Evolutionary conservation across 495 filamentous ascomycete species (phyloP), one percentile per base, ranked within the genome.

Genomic region (Filosporella fistucella): DNA sequence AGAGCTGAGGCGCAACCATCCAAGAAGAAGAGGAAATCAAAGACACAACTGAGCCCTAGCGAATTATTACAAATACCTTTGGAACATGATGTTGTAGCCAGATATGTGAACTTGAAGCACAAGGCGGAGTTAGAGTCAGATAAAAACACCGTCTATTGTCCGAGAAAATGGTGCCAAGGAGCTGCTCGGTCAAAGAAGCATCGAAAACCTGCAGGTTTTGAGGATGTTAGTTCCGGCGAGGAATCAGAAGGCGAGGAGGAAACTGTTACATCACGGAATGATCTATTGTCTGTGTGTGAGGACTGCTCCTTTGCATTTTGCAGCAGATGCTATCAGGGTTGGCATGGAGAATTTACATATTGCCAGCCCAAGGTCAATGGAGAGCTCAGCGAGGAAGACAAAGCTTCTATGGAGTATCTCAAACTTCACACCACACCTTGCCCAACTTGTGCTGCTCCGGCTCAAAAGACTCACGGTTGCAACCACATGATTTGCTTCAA

Each of bases 401-500:
- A 85, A 44, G 88, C 88, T 1, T 87, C 86, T 3, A 70, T 90
- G 43, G 83, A 91, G 32, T 98, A 91, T 59, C 69, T 98, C 49
- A 72, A 71, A 30, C 52, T 78, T 26, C 82, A 96, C 67, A 94
- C 91, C 0, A 86, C 88, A 0, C 79, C 82, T 9, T 98, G 93
- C 60, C 93, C 93, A n/a, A 90, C 87, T 3, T 98, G 93, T 63
- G 76, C 68, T n/a, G 79, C 84, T 1, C 88, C 86, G 0, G 82
- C 81, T 17, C 86, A 96, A 56, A 98, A 98, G 68, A 86, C 82
- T 11, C 81, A 88, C 56, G 93, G 93, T 25, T 98, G 93, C 78
- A 98, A 98, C 63, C 93, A 98, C 60, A 98, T 98, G 93, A 84
- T 81, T 13, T 98, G 93, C 62, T 89, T 85, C 64, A 82, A 85